A percentile compares a stretch with the other conserved stretches of the same genome.
phyloP scores from a whole-genome alignment of 208 protist genomes.

The Crithidia mellificae region DNA sequence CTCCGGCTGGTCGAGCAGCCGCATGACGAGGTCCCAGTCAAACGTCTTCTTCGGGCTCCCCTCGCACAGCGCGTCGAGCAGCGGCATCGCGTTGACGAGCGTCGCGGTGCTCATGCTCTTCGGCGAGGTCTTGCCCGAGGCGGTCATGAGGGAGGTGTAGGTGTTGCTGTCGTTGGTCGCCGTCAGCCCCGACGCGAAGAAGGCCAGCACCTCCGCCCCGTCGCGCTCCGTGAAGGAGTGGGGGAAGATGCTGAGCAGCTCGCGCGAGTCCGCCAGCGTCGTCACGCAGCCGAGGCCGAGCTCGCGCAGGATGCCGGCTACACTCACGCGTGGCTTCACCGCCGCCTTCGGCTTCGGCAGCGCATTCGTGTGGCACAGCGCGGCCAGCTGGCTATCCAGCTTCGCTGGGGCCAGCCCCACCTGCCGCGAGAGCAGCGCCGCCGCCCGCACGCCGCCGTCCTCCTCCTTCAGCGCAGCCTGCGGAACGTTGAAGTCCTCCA shows the following conservation, averaged over 20 bases:
- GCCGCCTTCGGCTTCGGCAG: conserved; percentile 28
- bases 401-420: conserved; percentile 39
- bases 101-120: conserved; percentile 57
- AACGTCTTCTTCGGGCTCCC: conserved; percentile 40
- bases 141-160: conserved; percentile 75
- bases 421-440: conserved; percentile 70
- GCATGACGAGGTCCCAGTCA: conserved; percentile 81
- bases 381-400: conserved; percentile 58
- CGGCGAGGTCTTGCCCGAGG: conserved; percentile 54
- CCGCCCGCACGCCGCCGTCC: conserved; percentile 47
- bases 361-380: conserved; percentile 28
- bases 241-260: conserved; percentile 82
- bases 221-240: conserved; percentile 72
- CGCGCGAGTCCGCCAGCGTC: conserved; percentile 75
- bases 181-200: conserved; percentile 81
- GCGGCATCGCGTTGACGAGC: conserved; percentile 73
- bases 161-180: conserved; percentile 69
- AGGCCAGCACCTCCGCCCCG: conserved; percentile 83
- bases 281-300: conserved; percentile 85
- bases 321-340: conserved; percentile 53
- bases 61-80: conserved; percentile 72
- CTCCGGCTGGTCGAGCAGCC: conserved; percentile 67
- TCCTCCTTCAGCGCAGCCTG: conserved; percentile 59
- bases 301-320: conserved; percentile 79
- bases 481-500: conserved; percentile 60